Evolutionary conservation across 2,329 filamentous ascomycete species (phyloP), one percentile per base, ranked within the genome.

Genomic region (Ceratocystis harringtonii): DNA sequence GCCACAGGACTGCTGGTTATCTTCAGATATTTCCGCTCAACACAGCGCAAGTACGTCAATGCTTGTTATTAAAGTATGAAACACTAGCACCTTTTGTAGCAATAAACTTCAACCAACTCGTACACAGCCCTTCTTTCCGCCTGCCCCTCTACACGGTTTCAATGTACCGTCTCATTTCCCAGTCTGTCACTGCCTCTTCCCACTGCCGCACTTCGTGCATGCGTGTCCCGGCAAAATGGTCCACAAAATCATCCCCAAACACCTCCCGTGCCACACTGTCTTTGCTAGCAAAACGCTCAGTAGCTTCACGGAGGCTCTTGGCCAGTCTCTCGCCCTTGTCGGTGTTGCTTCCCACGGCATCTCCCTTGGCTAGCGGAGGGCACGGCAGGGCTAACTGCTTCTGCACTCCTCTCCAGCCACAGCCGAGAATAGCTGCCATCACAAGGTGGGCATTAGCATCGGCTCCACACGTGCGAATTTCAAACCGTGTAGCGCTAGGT

Each of bases 181-280:
- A 97, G 75, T 97, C 94, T 22, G 94, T 97, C 5, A 97, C 92
- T 1, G 92, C 92, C 74, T 97, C 92, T 71, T 97, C 92, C 88
- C 89, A 99, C 22, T 96, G 76, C 68, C 89, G 79, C 67, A 94
- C 82, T 76, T 99, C 94, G 75, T 99, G 92, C 74, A 95, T 87
- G 69, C 94, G 83, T 19, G 92, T 96, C 17, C 94, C 94, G 12
- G 87, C 90, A 77, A 87, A 99, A 75, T 97, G 94, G 17, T 97
- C 92, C 2, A 99, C 94, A 76, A 99, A 99, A 7, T 87, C 89
- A 74, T 97, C 88, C 0, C 94, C 94, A 75, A 99, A 89, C 0
- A 96, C 89, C 73, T 97, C 89, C 66, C 94, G 81, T n/a, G 94
- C 94, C 17, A 97, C 80, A 73, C 92, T 97, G 1, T 83, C 89